Percentiles rank a stretch among this genome's conserved stretches.
Evolutionary conservation across 176 grass and related monocot species (phyloP).

Genomic region (Thinopyrum elongatum): DNA sequence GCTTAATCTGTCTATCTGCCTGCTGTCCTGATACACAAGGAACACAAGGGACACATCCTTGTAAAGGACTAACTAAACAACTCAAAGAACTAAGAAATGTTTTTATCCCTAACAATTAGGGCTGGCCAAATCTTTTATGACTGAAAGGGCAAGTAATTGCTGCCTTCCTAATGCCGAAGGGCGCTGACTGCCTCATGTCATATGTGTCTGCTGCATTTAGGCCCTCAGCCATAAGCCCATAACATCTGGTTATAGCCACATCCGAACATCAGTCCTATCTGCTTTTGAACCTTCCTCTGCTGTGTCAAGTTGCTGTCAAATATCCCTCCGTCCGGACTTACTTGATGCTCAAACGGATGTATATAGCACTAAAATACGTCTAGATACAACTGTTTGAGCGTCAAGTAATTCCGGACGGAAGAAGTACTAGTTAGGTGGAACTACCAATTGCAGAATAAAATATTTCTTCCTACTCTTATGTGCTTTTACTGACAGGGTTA

Average conservation of each 20-base stretch:
- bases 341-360: too few relatives aligned
- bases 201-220: neutral
- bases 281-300: neutral
- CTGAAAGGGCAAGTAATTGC: neutral
- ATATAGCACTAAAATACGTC: too few relatives aligned
- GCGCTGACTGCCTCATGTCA: neutral
- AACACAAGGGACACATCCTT: neutral
- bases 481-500: slow-evolving; percentile 20
- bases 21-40: neutral
- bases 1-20: neutral
- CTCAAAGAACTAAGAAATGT: neutral
- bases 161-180: neutral
- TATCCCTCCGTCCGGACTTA: neutral
- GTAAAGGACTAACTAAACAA: neutral
- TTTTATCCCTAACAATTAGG: neutral
- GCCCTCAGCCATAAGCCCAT: neutral
- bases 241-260: neutral
- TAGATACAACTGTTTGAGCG: too few relatives aligned
- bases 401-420: too few relatives aligned
- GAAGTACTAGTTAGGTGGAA: slow-evolving; percentile 12
- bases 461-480: slow-evolving; percentile 26
- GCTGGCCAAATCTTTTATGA: neutral
- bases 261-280: neutral
- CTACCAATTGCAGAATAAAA: neutral
- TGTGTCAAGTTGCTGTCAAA: neutral